A percentile compares a stretch with the other conserved stretches of the same genome.
phyloP scores from a whole-genome alignment of 768 basidiomycete genomes.

The Kondoa malvinella region DNA sequence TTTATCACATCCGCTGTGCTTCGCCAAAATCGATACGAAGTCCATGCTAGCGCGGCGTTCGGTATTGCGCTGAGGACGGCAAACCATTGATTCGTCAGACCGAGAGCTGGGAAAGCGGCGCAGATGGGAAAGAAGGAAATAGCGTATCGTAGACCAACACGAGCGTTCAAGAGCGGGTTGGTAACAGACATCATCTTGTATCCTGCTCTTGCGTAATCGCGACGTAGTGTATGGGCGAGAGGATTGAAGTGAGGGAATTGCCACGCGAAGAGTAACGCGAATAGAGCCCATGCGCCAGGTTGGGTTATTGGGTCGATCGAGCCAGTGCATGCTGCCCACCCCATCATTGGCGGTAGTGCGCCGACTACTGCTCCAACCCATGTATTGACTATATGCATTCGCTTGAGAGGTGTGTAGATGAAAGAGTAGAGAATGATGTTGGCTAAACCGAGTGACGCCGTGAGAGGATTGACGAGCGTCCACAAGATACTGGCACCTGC shows the following conservation, averaged over 20 bases:
- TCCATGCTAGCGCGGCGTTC: conserved; percentile 50
- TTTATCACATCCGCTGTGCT: conserved; percentile 19
- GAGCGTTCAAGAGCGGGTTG: conserved; percentile 57
- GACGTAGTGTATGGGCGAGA: conserved; percentile 69
- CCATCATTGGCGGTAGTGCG: conserved; percentile 84
- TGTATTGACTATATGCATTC: conserved; percentile 64
- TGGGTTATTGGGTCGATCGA: conserved; percentile 59
- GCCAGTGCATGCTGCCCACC: conserved; percentile 91
- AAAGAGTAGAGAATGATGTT: conserved; percentile 85
- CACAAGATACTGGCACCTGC: conserved; percentile 62
- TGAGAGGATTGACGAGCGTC: conserved; percentile 67
- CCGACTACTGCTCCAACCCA: conserved; percentile 92
- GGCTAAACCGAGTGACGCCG: conserved; percentile 60
- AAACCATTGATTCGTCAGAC: conserved; percentile 82
- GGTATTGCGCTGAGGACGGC: conserved; percentile 58
- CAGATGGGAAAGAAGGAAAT: conserved; percentile 59
- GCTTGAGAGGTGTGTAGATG: conserved; percentile 80
- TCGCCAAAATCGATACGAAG: conserved; percentile 61
- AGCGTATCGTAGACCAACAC: conserved; percentile 70
- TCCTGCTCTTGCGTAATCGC: conserved; percentile 78
- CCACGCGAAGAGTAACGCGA: conserved; percentile 80
- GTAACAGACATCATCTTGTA: conserved; percentile 82
- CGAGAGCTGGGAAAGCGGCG: conserved; percentile 68
- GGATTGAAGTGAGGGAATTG: conserved; percentile 98
- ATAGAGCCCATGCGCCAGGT: conserved; percentile 48